A percentile compares a stretch with the other conserved stretches of the same genome.
Conservation (phyloP, 371 early-diverging fungal genomes). For the Saksenaea oblongispora region DNA sequence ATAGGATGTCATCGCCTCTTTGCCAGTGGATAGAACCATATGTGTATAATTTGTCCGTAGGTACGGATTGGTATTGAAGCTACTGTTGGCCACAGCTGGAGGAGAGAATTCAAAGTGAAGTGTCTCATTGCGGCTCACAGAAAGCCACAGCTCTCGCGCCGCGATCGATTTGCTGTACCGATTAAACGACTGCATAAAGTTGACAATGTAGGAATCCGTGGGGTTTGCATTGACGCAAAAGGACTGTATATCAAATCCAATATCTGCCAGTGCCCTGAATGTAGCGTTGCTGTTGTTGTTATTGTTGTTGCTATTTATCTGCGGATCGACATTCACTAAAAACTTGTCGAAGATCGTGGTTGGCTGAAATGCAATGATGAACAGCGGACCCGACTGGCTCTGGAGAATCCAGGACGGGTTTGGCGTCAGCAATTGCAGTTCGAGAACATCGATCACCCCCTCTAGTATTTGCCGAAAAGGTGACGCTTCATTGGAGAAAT, state of each 20-base stretch:
- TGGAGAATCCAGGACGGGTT: constrained; percentile 22
- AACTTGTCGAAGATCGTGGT: constrained; percentile 43
- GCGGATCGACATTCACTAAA: constrained; percentile 10
- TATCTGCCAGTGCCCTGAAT: constrained; percentile 13
- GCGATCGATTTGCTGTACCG: constrained; percentile 21
- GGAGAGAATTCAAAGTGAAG: constrained; percentile 1
- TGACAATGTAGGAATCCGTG: constrained; percentile 15
- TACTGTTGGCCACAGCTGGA: background rate
- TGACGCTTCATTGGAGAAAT: constrained; percentile 26
- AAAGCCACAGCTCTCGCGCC: constrained; percentile 11
- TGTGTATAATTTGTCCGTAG: background rate
- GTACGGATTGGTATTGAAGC: background rate
- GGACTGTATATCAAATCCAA: constrained; percentile 26
- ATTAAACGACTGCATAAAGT: constrained; percentile 28
- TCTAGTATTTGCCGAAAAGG: constrained; percentile 28
- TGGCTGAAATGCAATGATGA: constrained; percentile 32
- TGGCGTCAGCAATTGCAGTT: constrained; percentile 35
- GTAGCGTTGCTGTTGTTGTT: background rate
- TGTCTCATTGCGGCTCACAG: background rate
- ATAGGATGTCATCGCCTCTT: constrained; percentile 5
- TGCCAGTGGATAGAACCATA: constrained; percentile 6
- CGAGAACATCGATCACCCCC: constrained; percentile 15
- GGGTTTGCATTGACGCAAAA: constrained; percentile 15
- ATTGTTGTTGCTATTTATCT: background rate
- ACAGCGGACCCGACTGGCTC: constrained; percentile 22